A percentile compares a stretch with the other conserved stretches of the same genome.
phyloP scores from a whole-genome alignment of 768 basidiomycete species.

The Sistotremastrum niveocremeum region DNA sequence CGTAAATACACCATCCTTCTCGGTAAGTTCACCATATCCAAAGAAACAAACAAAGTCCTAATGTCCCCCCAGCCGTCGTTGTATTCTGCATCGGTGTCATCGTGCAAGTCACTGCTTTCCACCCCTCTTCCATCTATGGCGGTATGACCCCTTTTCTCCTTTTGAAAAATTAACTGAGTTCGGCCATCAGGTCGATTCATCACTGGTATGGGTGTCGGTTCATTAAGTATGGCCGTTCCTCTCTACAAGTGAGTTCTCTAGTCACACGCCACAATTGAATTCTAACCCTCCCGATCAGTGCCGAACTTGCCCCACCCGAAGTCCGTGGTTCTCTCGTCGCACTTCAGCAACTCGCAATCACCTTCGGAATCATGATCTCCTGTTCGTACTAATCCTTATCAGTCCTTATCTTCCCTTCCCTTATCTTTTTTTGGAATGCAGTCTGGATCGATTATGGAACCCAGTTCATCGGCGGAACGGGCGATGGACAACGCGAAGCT shows the following conservation, averaged over 20 bases:
- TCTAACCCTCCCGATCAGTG: conserved; percentile 4
- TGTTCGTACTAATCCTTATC: conserved; percentile 3
- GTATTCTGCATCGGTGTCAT: conserved; percentile 63
- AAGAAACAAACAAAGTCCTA: background rate
- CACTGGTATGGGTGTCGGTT: conserved; percentile 72
- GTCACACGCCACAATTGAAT: conserved; percentile 9
- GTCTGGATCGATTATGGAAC: conserved; percentile 38
- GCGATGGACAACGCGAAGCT: conserved; percentile 25
- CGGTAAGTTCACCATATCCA: conserved; percentile 21
- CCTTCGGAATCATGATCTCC: conserved; percentile 60
- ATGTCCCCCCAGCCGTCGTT: conserved; percentile 31
- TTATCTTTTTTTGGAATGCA: no score
- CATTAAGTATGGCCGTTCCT: conserved; percentile 72
- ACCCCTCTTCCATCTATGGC: conserved; percentile 52
- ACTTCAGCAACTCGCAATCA: conserved; percentile 72
- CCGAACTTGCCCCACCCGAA: conserved; percentile 62
- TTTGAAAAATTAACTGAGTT: conserved; percentile 1
- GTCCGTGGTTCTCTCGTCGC: conserved; percentile 72
- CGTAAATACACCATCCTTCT: conserved; percentile 60
- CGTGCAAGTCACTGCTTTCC: conserved; percentile 48
- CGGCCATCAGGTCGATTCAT: conserved; percentile 42
- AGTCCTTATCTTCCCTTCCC: no score
- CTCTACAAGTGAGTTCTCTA: conserved; percentile 39
- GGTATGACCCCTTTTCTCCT: conserved; percentile 16
- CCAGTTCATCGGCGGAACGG: conserved; percentile 60